Base-by-base conservation (phyloP, 352 stramenopile species). In the Phytophthora pseudosyringae region DNA sequence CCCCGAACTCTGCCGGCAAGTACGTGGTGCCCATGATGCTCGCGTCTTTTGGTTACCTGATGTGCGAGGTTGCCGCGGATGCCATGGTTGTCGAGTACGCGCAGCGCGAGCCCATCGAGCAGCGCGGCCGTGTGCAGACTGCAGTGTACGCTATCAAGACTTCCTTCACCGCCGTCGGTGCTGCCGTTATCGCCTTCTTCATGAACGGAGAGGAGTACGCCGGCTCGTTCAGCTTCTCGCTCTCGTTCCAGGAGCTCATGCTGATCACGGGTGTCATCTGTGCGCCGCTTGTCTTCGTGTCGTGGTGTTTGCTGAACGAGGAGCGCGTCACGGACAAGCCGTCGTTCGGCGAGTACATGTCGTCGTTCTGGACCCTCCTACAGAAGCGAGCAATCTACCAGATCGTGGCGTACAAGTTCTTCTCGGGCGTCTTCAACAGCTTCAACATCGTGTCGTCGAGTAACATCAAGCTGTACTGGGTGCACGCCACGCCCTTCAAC, bases 11-110 rank as follows among this genome's bases (percentile, higher is more conserved):
- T 2, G 76, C 71, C 3, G 63, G 64, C 15, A 70, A 77, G 26
- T 83, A 83, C 35, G 70, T 86, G 0, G 38, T 86, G 35, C 71
- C 71, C 10, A 81, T 87, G 77, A 86, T 86, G 77, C 45, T 89
- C 10, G 70, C 76, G 7, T 73, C 73, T 1, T 80, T 86, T 36
- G 77, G 80, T 7, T 89, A 82, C 40, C 54, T 86, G 8, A 18
- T 83, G 7, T 71, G 69, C 29, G 80, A 88, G 13, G 76, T 83
- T 16, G 68, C 80, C 1, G 77, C 76, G 2, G 80, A 88, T 56
- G 76, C 82, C n/a, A 72, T 89, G 53, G 71, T 88, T 13, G 78
- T 89, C 9, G 77, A 90, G 71, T 68, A 74, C 48, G 67, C 73
- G 49, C 64, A 86, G 47, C 72, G 76, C 16, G 76, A 89, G 32